Base-by-base conservation (phyloP, 192 early-diverging fungal genomes). In the Paraglomus brasilianum region DNA sequence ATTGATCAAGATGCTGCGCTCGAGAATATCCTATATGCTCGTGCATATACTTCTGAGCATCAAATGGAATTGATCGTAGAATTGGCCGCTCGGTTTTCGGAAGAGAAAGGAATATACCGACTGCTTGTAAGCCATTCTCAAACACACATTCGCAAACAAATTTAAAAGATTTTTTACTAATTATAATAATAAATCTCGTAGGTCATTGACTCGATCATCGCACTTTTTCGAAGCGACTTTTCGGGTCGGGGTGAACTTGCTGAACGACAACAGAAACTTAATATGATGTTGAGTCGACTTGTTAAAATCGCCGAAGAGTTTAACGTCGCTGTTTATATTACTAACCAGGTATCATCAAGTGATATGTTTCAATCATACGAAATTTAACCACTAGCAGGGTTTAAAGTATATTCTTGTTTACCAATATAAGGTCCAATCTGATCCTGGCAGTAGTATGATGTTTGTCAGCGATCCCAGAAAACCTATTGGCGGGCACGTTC, bases 391-490 rank as follows among this genome's bases (percentile, higher is more conserved):
- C n/a, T 36, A n/a, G n/a, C n/a, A n/a, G n/a, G n/a, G n/a, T n/a
- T n/a, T n/a, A 30, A 30, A 30, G 30, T 36, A 42, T 64, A 41
- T 64, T 13, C 24, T 72, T 74, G 46, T 46, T 50, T 21, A 30
- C 30, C 30, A 30, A 30, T 30, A 30, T 30, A 21, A 71, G 72
- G 78, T 83, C 48, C 77, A 74, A 66, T 75, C 85, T 8, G 84
- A 88, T 65, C 82, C 85, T n/a, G 82, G 83, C 5, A 83, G 77
- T 47, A 79, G 75, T 0, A 78, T 92, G 78, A 87, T 87, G 19
- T 95, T 95, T 79, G 88, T 91, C 0, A 81, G 88, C 14, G 93
- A 95, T 66, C 92, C 93, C 50, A 93, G 93, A 80, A 95, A 95
- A 65, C 93, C 93, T 8, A 85, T 93, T 46, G 89, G 89, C 36